These are phyloP conservation scores for Choanephora cucurbitarum DNA, from an alignment of 371 early-diverging fungal species.

Conservation along the genomic window DNA sequence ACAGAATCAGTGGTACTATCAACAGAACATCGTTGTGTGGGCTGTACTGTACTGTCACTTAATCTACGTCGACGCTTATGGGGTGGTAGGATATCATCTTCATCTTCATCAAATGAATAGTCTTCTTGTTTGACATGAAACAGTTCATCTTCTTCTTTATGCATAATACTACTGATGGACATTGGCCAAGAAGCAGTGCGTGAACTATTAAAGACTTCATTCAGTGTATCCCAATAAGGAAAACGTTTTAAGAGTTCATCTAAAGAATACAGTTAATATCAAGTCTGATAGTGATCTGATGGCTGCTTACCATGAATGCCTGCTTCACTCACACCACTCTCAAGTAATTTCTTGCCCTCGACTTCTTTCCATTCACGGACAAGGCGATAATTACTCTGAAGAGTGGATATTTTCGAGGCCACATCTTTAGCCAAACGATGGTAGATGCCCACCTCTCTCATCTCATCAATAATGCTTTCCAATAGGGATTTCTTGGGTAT, in stretches of 20 bases:
- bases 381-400: slow-evolving; percentile 48
- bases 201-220: slow-evolving; percentile 37
- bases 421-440: slow-evolving; percentile 52
- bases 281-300: too few relatives aligned
- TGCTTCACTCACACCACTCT: slow-evolving; percentile 42
- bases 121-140: slow-evolving; percentile 27
- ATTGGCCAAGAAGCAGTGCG: slow-evolving; percentile 39
- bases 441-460: slow-evolving; percentile 47
- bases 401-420: slow-evolving; percentile 48
- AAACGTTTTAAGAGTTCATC: slow-evolving; percentile 50
- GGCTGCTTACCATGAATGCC: slow-evolving; percentile 37
- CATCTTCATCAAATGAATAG: slow-evolving; percentile 22
- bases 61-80: slow-evolving; percentile 25
- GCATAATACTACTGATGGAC: slow-evolving; percentile 49
- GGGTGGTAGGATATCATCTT: slow-evolving; percentile 6
- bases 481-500: slow-evolving; percentile 48
- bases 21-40: slow-evolving; percentile 11
- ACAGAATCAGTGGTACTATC: slow-evolving; percentile 20
- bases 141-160: slow-evolving; percentile 26
- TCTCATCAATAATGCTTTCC: slow-evolving; percentile 45
- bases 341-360: slow-evolving; percentile 36
- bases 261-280: too few relatives aligned
- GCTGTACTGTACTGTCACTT: slow-evolving; percentile 27
- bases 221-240: slow-evolving; percentile 50
- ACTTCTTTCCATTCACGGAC: slow-evolving; percentile 51